Evolutionary conservation across 2,329 filamentous ascomycete species (phyloP).

Genomic region (Pseudogymnoascus sp.): DNA sequence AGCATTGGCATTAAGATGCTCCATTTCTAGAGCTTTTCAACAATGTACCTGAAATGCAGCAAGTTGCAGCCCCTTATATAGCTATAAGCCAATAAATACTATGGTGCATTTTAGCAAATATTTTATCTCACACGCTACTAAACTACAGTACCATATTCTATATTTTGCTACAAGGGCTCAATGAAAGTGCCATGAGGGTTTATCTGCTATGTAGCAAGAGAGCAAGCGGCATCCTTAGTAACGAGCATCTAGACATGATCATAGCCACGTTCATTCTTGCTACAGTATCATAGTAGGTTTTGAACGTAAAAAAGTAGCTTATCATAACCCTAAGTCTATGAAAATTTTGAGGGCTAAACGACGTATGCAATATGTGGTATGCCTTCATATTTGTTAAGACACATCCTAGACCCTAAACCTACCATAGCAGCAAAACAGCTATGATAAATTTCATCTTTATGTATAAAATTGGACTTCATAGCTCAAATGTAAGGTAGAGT

Average conservation of each 20-base stretch:
- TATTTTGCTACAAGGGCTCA: not conserved
- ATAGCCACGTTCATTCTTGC: not conserved
- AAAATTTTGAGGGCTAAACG: not conserved
- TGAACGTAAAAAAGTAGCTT: not conserved
- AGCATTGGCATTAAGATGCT: not conserved
- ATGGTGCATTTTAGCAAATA: slow-evolving; percentile 1
- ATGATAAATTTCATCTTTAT: not conserved
- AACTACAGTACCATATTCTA: not conserved
- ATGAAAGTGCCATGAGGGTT: not conserved
- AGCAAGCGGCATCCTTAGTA: not conserved
- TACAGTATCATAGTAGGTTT: not conserved
- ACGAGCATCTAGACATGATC: not conserved
- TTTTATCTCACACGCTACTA: not conserved
- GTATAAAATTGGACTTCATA: not conserved
- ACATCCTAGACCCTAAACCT: not conserved
- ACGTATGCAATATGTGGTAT: not conserved
- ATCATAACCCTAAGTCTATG: not conserved
- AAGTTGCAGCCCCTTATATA: not conserved
- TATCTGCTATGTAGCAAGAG: not conserved
- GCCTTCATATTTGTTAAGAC: not conserved
- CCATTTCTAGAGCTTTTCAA: not conserved
- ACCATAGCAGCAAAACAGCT: too few relatives aligned
- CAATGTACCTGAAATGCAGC: not conserved
- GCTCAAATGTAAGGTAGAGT: not conserved
- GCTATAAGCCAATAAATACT: not conserved